Evolutionary conservation across 352 stramenopile species (phyloP).

Genomic region (Phytopythium aichiense): DNA sequence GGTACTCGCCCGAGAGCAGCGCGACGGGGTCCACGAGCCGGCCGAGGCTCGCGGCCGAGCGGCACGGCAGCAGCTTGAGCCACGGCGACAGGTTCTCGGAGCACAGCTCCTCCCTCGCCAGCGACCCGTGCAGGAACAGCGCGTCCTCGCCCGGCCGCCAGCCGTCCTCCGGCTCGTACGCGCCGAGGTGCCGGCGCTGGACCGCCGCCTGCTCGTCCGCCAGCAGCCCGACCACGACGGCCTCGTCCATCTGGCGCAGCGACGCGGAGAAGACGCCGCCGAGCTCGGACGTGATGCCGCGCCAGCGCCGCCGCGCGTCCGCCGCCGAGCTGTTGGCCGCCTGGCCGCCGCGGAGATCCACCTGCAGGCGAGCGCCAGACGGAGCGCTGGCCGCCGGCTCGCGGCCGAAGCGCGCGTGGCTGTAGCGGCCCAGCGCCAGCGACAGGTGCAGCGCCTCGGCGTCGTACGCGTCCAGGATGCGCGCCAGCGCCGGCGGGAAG

Average conservation of each 20-base stretch:
- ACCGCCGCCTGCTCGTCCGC: slow-evolving; percentile 8
- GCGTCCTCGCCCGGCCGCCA: neutral
- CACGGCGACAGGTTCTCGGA: slow-evolving; percentile 87
- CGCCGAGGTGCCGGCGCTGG: slow-evolving; percentile 12
- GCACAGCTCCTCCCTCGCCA: slow-evolving; percentile 80
- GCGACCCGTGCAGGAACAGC: slow-evolving; percentile 52
- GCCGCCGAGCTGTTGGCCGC: neutral
- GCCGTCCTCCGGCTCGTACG: slow-evolving; percentile 3
- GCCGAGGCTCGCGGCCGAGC: slow-evolving; percentile 53
- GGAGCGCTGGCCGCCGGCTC: slow-evolving; percentile 32
- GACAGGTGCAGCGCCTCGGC: slow-evolving; percentile 62
- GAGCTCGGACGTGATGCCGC: slow-evolving; percentile 67
- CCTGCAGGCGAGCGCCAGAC: slow-evolving; percentile 62
- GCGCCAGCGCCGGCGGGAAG: slow-evolving; percentile 54
- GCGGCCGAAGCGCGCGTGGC: slow-evolving; percentile 39
- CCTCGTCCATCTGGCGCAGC: slow-evolving; percentile 73
- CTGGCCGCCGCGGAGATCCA: slow-evolving; percentile 29
- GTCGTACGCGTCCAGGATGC: slow-evolving; percentile 72
- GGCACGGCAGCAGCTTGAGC: slow-evolving; percentile 86
- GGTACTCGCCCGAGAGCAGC: slow-evolving; percentile 65
- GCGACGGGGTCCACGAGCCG: slow-evolving; percentile 71
- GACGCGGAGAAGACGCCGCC: slow-evolving; percentile 82
- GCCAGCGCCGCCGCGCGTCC: slow-evolving; percentile 37
- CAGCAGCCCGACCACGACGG: slow-evolving; percentile 24
- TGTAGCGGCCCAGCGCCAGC: slow-evolving; percentile 62